These are phyloP conservation scores for Ceratocystis papillata DNA, from an alignment of 2,329 filamentous ascomycete genomes.

Conservation along the genomic window DNA sequence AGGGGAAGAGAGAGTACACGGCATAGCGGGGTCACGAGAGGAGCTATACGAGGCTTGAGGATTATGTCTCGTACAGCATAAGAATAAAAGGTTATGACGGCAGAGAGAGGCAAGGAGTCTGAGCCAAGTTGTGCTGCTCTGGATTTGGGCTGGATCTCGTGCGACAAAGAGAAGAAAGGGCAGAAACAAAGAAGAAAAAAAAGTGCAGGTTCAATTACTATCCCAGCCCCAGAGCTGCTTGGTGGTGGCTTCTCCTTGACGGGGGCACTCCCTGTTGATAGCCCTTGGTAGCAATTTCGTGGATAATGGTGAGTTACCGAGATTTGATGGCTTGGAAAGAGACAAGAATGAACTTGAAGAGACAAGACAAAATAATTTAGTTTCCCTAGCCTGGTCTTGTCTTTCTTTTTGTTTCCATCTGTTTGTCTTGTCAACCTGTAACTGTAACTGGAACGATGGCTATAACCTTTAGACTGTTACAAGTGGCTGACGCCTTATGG, in stretches of 20 bases:
- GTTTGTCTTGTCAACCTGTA: constrained; percentile 6
- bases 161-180: background rate
- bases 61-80: background rate
- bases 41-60: constrained; percentile 5
- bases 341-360: no score
- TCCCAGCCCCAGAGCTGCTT: background rate
- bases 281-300: constrained; percentile 2
- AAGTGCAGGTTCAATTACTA: background rate
- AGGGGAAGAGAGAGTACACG: background rate
- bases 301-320: background rate
- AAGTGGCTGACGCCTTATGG: no score
- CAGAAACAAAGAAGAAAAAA: background rate
- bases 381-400: no score
- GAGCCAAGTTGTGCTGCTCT: background rate
- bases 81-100: background rate
- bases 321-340: constrained; percentile 10
- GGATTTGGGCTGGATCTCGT: background rate
- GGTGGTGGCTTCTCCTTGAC: background rate
- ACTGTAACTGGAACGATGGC: background rate
- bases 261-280: background rate
- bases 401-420: background rate
- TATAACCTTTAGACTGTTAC: background rate
- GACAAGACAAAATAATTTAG: no score
- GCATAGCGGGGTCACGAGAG: background rate
- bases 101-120: background rate